These are phyloP conservation scores for Wickerhamomyces bisporus DNA, from an alignment of 805 yeast genomes.

Conservation along the genomic window DNA sequence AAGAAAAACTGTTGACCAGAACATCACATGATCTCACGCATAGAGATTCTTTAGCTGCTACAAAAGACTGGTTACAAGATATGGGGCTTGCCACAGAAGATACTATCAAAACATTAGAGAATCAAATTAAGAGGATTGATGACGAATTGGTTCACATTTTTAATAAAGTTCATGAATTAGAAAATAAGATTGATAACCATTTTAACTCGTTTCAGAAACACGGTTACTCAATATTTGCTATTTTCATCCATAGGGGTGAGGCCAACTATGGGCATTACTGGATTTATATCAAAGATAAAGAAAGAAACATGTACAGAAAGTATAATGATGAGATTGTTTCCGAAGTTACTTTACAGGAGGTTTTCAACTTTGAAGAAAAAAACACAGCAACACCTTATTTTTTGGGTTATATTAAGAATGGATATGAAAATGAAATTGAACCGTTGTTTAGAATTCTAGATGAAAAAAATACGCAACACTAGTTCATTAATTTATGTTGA, in stretches of 20 bases:
- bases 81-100: constrained; percentile 36
- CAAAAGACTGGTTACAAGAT: constrained; percentile 50
- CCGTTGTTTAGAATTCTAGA: constrained; percentile 52
- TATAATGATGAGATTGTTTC: constrained; percentile 95
- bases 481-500: no score
- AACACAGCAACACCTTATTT: constrained; percentile 95
- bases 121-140: constrained; percentile 42
- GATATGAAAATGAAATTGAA: constrained; percentile 49
- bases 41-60: constrained; percentile 48
- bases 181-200: constrained; percentile 47
- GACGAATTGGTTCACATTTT: constrained; percentile 39
- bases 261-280: constrained; percentile 97
- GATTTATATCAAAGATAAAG: constrained; percentile 83
- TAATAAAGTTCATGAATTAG: constrained; percentile 38
- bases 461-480: no score
- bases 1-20: constrained; percentile 34
- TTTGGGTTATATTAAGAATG: constrained; percentile 74
- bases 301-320: constrained; percentile 66
- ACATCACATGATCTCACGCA: constrained; percentile 47
- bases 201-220: constrained; percentile 55
- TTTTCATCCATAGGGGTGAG: constrained; percentile 92
- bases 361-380: constrained; percentile 56
- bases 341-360: constrained; percentile 63
- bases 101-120: constrained; percentile 43
- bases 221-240: constrained; percentile 83